Evolutionary conservation across 75 land plant genomes (phyloP).

Genomic region (Adiantum capillusveneris): DNA sequence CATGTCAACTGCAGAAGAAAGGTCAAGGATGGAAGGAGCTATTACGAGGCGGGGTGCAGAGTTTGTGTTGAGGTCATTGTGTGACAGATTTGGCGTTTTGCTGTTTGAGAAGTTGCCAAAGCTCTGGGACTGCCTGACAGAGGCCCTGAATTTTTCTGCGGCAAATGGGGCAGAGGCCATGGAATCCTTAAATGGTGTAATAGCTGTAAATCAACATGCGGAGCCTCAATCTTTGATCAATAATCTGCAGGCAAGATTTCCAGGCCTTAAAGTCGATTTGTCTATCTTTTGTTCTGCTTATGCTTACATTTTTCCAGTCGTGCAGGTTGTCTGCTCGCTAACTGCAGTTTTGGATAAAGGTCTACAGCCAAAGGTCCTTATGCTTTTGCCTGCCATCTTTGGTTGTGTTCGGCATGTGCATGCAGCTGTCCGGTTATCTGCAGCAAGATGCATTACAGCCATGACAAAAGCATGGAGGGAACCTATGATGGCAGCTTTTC

Average conservation of each 20-base stretch:
- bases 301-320: not conserved
- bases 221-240: slow-evolving; percentile 87
- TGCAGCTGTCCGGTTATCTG: slow-evolving; percentile 81
- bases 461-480: slow-evolving; percentile 76
- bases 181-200: slow-evolving; percentile 12
- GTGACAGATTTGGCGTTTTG: slow-evolving; percentile 57
- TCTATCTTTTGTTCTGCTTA: not conserved
- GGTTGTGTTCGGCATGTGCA: slow-evolving; percentile 77
- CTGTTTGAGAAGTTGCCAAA: slow-evolving; percentile 87
- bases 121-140: slow-evolving; percentile 91
- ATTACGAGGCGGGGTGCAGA: slow-evolving; percentile 94
- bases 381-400: slow-evolving; percentile 84
- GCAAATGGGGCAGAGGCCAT: slow-evolving; percentile 7
- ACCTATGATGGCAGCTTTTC: slow-evolving; percentile 67
- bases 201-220: slow-evolving; percentile 29
- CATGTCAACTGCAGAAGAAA: slow-evolving; percentile 54
- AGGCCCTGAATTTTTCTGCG: slow-evolving; percentile 53
- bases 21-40: slow-evolving; percentile 79
- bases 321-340: slow-evolving; percentile 74
- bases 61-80: slow-evolving; percentile 70
- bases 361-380: slow-evolving; percentile 48
- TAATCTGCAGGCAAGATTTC: slow-evolving; percentile 71
- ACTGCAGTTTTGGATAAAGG: slow-evolving; percentile 55
- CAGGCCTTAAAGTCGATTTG: not conserved
- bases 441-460: slow-evolving; percentile 80